Conservation (phyloP, 768 basidiomycete genomes). For the Asterophora lycoperdoides region DNA sequence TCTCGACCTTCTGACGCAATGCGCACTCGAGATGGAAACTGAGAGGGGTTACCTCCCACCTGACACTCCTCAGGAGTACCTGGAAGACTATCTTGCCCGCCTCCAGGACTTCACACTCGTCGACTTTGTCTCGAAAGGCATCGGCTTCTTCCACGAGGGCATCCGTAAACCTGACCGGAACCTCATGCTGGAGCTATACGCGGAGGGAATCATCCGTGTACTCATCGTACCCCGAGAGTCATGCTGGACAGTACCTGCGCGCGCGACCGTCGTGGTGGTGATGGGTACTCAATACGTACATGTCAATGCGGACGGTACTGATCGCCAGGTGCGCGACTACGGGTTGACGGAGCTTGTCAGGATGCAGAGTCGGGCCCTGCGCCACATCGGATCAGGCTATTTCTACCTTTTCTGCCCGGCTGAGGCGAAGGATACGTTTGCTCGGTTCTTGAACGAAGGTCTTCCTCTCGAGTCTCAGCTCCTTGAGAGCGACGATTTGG, state of each 20-base stretch:
- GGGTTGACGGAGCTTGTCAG: constrained; percentile 73
- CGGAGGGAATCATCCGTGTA: constrained; percentile 73
- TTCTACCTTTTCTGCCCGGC: constrained; percentile 89
- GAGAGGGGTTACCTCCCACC: constrained; percentile 63
- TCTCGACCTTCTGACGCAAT: constrained; percentile 82
- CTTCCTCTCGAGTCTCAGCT: constrained; percentile 85
- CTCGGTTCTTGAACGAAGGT: constrained; percentile 83
- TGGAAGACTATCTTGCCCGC: constrained; percentile 55
- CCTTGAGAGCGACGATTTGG: constrained; percentile 45
- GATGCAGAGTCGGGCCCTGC: constrained; percentile 89
- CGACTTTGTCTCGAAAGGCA: constrained; percentile 78
- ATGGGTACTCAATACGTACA: constrained; percentile 89
- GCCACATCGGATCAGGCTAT: constrained; percentile 52
- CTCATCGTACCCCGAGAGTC: constrained; percentile 79
- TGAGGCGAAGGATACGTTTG: constrained; percentile 78
- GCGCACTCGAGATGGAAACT: constrained; percentile 69
- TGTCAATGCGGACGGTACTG: constrained; percentile 39
- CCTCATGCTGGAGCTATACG: constrained; percentile 76
- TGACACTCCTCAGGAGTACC: constrained; percentile 41
- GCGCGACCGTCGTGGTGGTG: constrained; percentile 76
- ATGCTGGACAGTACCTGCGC: constrained; percentile 87
- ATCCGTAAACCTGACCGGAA: constrained; percentile 62
- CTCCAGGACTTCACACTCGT: constrained; percentile 59
- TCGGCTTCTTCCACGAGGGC: constrained; percentile 83
- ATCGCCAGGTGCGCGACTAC: constrained; percentile 79